phyloP scores from a whole-genome alignment of 805 yeast genomes.

The Zygotorulaspora danielsina region DNA sequence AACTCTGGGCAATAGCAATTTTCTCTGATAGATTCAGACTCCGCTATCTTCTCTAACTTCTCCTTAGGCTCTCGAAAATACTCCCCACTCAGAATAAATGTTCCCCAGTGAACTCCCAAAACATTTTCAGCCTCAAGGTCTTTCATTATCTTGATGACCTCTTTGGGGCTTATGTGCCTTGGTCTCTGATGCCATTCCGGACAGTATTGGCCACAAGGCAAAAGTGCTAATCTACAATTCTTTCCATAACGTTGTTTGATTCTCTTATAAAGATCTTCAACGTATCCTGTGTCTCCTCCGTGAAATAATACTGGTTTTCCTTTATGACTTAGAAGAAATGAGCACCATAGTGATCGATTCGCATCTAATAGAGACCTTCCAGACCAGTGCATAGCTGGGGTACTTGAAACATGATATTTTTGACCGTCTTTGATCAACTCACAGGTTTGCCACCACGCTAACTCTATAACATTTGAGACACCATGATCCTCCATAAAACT shows the following conservation, averaged over 20 bases:
- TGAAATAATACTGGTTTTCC: slow-evolving; percentile 75
- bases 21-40: slow-evolving; percentile 33
- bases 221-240: slow-evolving; percentile 58
- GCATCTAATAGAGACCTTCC: slow-evolving; percentile 80
- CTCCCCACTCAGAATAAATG: slow-evolving; percentile 85
- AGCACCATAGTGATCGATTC: slow-evolving; percentile 83
- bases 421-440: slow-evolving; percentile 41
- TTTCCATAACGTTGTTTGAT: slow-evolving; percentile 60
- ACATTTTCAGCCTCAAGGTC: slow-evolving; percentile 58
- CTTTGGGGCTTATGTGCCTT: slow-evolving; percentile 80
- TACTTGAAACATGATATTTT: slow-evolving; percentile 73
- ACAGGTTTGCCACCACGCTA: slow-evolving; percentile 89
- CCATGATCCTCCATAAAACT: slow-evolving; percentile 56
- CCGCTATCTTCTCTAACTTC: slow-evolving; percentile 49
- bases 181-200: slow-evolving; percentile 94
- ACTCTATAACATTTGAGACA: slow-evolving; percentile 58
- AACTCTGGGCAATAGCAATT: slow-evolving; percentile 59
- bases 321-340: slow-evolving; percentile 65
- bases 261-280: slow-evolving; percentile 62
- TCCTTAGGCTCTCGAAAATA: slow-evolving; percentile 79
- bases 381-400: slow-evolving; percentile 98
- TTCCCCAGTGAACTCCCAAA: slow-evolving; percentile 96
- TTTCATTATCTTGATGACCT: slow-evolving; percentile 62
- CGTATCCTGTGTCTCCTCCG: slow-evolving; percentile 94
- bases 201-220: slow-evolving; percentile 93